Conservation (phyloP, 2,329 filamentous ascomycete genomes). For the Ophiostoma novo-ulmi region DNA sequence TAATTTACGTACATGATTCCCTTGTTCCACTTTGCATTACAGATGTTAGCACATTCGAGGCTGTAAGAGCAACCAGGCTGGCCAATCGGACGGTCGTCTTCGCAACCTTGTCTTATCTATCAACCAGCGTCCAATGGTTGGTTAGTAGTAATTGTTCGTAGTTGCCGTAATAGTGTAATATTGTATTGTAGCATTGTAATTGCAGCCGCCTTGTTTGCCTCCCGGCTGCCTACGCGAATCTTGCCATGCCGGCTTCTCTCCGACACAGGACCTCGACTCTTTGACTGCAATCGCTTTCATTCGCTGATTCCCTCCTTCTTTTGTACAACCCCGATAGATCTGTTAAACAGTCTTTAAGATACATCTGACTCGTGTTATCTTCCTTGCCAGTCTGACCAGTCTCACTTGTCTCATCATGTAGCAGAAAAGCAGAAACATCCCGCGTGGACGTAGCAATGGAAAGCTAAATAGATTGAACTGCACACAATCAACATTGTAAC, state of each 20-base stretch:
- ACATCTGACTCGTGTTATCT: background rate
- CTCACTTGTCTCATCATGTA: background rate
- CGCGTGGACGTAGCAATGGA: background rate
- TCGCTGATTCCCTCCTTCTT: background rate
- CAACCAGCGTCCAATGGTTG: background rate
- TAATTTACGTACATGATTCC: slow-evolving; percentile 7
- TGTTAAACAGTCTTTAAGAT: too few relatives aligned
- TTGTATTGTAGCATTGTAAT: background rate
- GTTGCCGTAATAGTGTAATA: background rate
- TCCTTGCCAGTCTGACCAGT: background rate
- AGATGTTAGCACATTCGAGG: slow-evolving; percentile 16
- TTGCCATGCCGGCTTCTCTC: background rate
- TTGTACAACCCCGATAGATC: too few relatives aligned
- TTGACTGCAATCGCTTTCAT: background rate
- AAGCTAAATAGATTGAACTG: background rate
- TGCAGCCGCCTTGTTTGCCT: background rate
- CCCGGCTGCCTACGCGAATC: background rate
- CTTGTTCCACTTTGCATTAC: background rate
- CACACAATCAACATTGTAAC: background rate
- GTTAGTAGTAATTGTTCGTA: too few relatives aligned
- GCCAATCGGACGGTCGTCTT: slow-evolving; percentile 3
- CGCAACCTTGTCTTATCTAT: slow-evolving; percentile 10
- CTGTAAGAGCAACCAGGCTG: slow-evolving; percentile 17
- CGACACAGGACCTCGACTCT: background rate
- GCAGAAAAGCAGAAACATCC: background rate